phyloP scores from a whole-genome alignment of 2,329 filamentous ascomycete genomes.

The Torrubiella hemipterigena region DNA sequence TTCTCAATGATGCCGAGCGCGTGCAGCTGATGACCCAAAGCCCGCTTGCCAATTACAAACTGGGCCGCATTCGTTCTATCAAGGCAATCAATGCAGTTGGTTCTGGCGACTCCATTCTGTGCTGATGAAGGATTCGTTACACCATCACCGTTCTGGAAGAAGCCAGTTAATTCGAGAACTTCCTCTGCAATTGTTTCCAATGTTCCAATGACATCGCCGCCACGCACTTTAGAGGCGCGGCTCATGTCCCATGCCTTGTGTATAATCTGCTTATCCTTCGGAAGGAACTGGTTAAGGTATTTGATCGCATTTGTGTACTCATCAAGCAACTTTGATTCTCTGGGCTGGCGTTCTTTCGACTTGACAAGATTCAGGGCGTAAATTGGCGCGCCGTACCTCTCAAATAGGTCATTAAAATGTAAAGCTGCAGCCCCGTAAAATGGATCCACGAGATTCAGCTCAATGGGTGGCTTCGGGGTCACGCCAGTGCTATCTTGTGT shows the following conservation, averaged over 20 bases:
- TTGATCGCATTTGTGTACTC: slow-evolving; percentile 81
- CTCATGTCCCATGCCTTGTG: slow-evolving; percentile 99
- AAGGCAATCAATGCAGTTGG: slow-evolving; percentile 96
- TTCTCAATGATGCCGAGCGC: slow-evolving; percentile 77
- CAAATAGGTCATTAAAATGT: slow-evolving; percentile 90
- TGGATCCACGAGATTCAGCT: slow-evolving; percentile 88
- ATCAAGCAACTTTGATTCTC: slow-evolving; percentile 80
- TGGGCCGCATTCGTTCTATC: slow-evolving; percentile 96
- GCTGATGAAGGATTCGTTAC: slow-evolving; percentile 50
- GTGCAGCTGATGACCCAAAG: slow-evolving; percentile 82
- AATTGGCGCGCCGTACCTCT: slow-evolving; percentile 83
- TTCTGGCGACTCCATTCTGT: slow-evolving; percentile 87
- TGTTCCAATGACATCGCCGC: slow-evolving; percentile 88
- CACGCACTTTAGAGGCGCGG: slow-evolving; percentile 78
- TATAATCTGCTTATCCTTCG: slow-evolving; percentile 70
- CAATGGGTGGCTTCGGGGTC: slow-evolving; percentile 90
- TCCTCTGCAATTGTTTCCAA: slow-evolving; percentile 83
- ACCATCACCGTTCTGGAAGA: slow-evolving; percentile 86
- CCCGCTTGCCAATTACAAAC: slow-evolving; percentile 92
- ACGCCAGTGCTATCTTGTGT: slow-evolving; percentile 93
- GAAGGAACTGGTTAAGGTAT: slow-evolving; percentile 91
- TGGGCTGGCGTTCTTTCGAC: slow-evolving; percentile 70
- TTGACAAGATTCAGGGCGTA: slow-evolving; percentile 92
- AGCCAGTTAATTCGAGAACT: slow-evolving; percentile 74
- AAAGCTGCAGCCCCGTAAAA: slow-evolving; percentile 89